phyloP scores from a whole-genome alignment of 129 eudicot genomes.

The Ambrosia artemisiifolia region DNA sequence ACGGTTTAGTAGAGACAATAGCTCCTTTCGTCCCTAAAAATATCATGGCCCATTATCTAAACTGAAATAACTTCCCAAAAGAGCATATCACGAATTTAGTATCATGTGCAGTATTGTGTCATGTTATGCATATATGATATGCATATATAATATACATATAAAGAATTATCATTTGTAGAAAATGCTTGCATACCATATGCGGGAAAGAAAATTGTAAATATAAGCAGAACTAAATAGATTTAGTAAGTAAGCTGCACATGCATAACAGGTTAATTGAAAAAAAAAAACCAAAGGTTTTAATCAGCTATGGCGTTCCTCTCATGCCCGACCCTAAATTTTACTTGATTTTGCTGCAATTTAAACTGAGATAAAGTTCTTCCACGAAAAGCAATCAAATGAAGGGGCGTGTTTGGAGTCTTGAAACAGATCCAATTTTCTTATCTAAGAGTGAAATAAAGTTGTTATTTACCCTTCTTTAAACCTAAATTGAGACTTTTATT shows the following conservation, averaged over 20 bases:
- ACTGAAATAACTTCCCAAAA: slow-evolving; percentile 7
- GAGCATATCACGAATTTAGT: background rate
- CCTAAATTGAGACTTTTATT: background rate
- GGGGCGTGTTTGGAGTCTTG: background rate
- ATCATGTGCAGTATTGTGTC: slow-evolving; percentile 8
- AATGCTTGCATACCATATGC: background rate
- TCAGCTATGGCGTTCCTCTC: background rate
- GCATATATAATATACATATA: background rate
- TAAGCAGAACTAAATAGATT: background rate
- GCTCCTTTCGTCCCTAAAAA: slow-evolving; percentile 87
- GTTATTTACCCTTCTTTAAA: background rate
- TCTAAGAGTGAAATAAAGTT: background rate
- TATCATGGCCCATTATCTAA: slow-evolving; percentile 8
- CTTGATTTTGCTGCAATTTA: background rate
- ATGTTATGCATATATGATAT: background rate
- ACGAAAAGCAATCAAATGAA: slow-evolving; percentile 7
- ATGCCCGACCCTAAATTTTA: background rate
- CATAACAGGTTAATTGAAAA: background rate
- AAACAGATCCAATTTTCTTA: background rate
- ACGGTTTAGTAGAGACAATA: slow-evolving; percentile 74
- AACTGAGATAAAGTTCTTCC: background rate
- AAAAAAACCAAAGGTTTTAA: background rate
- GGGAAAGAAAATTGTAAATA: background rate
- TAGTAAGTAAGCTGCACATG: slow-evolving; percentile 1
- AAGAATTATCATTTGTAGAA: background rate